These are phyloP conservation scores for Saccharomycopsis sp. DNA, from an alignment of 805 yeast species.

Conservation along the genomic window DNA sequence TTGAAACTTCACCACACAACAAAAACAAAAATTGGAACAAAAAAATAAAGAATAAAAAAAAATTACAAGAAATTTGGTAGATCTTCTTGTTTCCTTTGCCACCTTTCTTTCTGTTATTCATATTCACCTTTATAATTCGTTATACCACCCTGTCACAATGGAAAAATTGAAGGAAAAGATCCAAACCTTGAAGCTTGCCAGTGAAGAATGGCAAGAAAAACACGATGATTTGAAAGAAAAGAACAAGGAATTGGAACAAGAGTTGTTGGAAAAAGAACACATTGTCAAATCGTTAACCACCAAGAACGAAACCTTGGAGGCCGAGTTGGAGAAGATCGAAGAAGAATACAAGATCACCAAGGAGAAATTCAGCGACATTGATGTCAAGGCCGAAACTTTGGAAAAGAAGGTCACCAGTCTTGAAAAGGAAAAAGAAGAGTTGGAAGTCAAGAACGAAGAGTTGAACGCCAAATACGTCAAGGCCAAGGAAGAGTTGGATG, in stretches of 20 bases:
- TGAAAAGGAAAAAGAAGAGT: conserved; percentile 52
- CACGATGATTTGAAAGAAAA: conserved; percentile 47
- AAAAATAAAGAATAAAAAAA: too few relatives aligned
- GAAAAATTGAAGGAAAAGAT: conserved; percentile 21
- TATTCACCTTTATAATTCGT: too few relatives aligned
- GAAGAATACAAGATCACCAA: conserved; percentile 47
- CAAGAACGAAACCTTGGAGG: conserved; percentile 53
- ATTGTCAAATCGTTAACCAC: conserved; percentile 53
- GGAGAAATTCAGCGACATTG: conserved; percentile 53
- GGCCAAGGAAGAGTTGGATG: conserved; percentile 55
- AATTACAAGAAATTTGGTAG: too few relatives aligned
- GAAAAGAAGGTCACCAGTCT: conserved; percentile 57
- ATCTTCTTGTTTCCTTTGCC: too few relatives aligned
- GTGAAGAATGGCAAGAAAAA: conserved; percentile 62
- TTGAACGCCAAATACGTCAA: conserved; percentile 45
- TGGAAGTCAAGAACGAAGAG: conserved; percentile 52
- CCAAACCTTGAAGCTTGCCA: conserved; percentile 47
- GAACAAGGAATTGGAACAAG: conserved; percentile 55
- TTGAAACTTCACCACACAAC: too few relatives aligned
- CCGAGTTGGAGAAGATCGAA: conserved; percentile 42
- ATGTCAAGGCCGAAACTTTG: conserved; percentile 54
- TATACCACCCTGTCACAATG: too few relatives aligned
- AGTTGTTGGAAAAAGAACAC: conserved; percentile 51
- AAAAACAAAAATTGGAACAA: too few relatives aligned
- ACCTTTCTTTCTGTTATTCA: too few relatives aligned